A percentile compares a stretch with the other conserved stretches of the same genome.
Evolutionary conservation across 208 protist species (phyloP).

Genomic region (Trypanosoma brucei): DNA sequence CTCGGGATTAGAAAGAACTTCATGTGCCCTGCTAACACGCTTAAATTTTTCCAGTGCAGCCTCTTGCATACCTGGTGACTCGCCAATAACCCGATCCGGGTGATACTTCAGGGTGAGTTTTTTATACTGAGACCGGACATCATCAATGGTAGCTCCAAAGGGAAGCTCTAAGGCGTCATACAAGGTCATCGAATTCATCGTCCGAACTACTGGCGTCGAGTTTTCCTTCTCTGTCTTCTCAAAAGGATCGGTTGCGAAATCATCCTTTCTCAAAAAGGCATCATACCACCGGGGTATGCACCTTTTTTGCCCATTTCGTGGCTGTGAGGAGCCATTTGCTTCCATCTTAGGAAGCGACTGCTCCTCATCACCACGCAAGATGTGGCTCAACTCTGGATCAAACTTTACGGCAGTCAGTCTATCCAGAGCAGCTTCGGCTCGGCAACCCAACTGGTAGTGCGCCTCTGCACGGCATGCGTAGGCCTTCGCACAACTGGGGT

Average conservation of each 20-base stretch:
- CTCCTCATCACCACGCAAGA: slow-evolving; percentile 34
- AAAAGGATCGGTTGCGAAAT: background rate
- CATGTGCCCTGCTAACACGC: slow-evolving; percentile 92
- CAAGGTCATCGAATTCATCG: slow-evolving; percentile 20
- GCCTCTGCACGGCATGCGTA: slow-evolving; percentile 52
- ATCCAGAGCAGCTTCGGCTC: slow-evolving; percentile 46
- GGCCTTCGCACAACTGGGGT: slow-evolving; percentile 37
- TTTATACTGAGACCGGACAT: slow-evolving; percentile 61
- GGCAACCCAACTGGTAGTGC: slow-evolving; percentile 22
- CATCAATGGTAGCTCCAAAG: slow-evolving; percentile 24
- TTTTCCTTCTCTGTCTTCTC: background rate
- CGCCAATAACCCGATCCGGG: slow-evolving; percentile 66
- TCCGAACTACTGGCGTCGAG: background rate
- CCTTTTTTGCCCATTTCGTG: background rate
- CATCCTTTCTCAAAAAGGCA: slow-evolving; percentile 7
- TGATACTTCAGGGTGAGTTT: slow-evolving; percentile 70
- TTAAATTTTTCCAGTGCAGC: slow-evolving; percentile 85
- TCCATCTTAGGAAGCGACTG: slow-evolving; percentile 19
- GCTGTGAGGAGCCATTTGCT: slow-evolving; percentile 1
- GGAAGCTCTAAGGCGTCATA: slow-evolving; percentile 66
- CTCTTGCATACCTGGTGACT: slow-evolving; percentile 28
- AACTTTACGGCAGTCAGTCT: slow-evolving; percentile 29
- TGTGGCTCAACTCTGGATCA: slow-evolving; percentile 28
- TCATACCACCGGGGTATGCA: slow-evolving; percentile 10
- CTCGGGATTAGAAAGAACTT: slow-evolving; percentile 87